A percentile compares a stretch with the other conserved stretches of the same genome.
These are phyloP conservation scores for Fonsecaea multimorphosa DNA, from an alignment of 2,329 filamentous ascomycete species.

Conservation along the genomic window DNA sequence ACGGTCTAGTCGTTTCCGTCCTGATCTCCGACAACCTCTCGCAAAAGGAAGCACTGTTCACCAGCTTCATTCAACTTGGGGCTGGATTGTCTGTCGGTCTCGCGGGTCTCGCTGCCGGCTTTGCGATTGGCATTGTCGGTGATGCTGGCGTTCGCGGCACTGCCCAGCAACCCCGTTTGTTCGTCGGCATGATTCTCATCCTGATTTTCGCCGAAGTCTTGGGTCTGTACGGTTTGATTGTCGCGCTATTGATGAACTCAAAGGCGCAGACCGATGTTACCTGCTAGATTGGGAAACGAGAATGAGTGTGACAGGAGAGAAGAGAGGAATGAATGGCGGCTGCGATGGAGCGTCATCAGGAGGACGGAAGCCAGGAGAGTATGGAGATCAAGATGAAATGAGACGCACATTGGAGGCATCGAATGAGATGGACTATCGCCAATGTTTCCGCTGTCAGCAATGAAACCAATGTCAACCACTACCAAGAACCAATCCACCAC, in stretches of 20 bases:
- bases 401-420: not conserved
- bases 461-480: slow-evolving; percentile 1
- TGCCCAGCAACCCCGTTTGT: slow-evolving; percentile 56
- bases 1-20: slow-evolving; percentile 86
- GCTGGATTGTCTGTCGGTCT: slow-evolving; percentile 82
- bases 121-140: slow-evolving; percentile 83
- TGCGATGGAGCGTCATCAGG: slow-evolving; percentile 32
- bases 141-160: slow-evolving; percentile 60
- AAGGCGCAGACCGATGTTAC: slow-evolving; percentile 71
- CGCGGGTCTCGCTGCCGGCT: slow-evolving; percentile 80
- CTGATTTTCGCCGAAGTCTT: slow-evolving; percentile 99
- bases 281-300: slow-evolving; percentile 57
- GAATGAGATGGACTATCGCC: not conserved
- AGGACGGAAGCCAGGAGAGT: slow-evolving; percentile 1
- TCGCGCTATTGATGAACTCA: slow-evolving; percentile 99
- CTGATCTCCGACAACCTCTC: slow-evolving; percentile 80
- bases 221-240: slow-evolving; percentile 99
- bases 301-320: not conserved
- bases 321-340: slow-evolving; percentile 22
- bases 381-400: slow-evolving; percentile 5
- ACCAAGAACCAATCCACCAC: slow-evolving; percentile 10
- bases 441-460: not conserved
- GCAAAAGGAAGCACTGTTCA: slow-evolving; percentile 75
- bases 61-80: slow-evolving; percentile 83
- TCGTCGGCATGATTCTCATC: slow-evolving; percentile 98